Percentiles rank a stretch among this genome's conserved stretches.
These are phyloP conservation scores for Vickermania spadyakhi DNA, from an alignment of 208 protist genomes.

Conservation along the genomic window DNA sequence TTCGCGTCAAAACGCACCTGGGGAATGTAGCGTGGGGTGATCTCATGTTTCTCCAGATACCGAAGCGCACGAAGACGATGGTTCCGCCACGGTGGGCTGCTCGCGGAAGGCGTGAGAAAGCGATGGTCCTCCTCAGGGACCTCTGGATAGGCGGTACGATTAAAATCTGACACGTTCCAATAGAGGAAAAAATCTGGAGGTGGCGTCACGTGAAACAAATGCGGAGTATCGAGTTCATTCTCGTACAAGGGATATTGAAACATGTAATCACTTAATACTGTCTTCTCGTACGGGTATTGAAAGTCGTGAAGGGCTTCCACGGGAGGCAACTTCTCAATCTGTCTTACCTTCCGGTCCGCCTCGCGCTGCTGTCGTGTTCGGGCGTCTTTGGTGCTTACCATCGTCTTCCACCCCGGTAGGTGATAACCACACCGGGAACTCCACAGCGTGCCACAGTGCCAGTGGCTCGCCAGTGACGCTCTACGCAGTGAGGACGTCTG, in stretches of 20 bases:
- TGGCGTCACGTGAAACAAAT: conserved; percentile 78
- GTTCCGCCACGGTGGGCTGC: conserved; percentile 30
- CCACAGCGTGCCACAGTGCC: not conserved
- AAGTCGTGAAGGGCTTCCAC: conserved; percentile 83
- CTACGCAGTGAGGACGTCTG: too few species aligned
- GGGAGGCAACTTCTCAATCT: conserved; percentile 85
- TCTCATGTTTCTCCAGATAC: conserved; percentile 83
- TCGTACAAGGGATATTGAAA: conserved; percentile 88
- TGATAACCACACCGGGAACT: conserved; percentile 24
- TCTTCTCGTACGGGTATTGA: conserved; percentile 88
- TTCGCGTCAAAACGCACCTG: conserved; percentile 67
- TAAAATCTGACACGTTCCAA: conserved; percentile 79
- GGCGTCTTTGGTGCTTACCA: conserved; percentile 73
- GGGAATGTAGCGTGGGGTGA: conserved; percentile 62
- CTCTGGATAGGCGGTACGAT: conserved; percentile 65
- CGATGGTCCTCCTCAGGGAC: conserved; percentile 67
- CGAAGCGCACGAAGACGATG: conserved; percentile 34
- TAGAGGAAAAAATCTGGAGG: conserved; percentile 86
- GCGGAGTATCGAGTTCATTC: conserved; percentile 81
- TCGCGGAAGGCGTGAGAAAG: conserved; percentile 36
- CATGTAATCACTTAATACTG: conserved; percentile 82
- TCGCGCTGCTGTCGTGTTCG: conserved; percentile 81
- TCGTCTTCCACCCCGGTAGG: conserved; percentile 84
- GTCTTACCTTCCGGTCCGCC: conserved; percentile 69
- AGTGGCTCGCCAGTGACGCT: too few species aligned